Evolutionary conservation across 495 filamentous ascomycete species (phyloP).

Genomic region (Talaromyces stipitatus): DNA sequence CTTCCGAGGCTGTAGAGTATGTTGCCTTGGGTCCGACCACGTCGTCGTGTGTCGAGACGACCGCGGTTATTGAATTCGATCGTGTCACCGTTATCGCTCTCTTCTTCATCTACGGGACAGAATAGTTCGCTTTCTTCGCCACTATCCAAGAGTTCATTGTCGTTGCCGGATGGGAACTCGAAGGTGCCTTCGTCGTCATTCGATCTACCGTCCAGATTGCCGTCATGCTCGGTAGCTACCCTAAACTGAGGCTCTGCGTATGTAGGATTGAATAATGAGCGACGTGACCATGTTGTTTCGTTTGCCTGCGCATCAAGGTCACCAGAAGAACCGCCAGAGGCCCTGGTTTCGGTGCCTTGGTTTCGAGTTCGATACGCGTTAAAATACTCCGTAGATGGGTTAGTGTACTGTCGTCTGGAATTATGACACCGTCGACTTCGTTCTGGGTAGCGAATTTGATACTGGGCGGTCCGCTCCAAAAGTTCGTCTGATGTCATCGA

Average conservation of each 20-base stretch:
- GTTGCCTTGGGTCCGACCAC: constrained; percentile 14
- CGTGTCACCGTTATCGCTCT: constrained; percentile 29
- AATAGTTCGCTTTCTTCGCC: constrained; percentile 28
- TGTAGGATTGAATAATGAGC: constrained; percentile 5
- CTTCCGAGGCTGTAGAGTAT: constrained; percentile 12
- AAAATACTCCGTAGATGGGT: constrained; percentile 36
- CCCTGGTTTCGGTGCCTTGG: constrained; percentile 20
- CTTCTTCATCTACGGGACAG: constrained; percentile 46
- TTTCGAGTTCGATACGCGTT: constrained; percentile 28
- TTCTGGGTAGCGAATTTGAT: constrained; percentile 61
- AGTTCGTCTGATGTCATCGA: constrained; percentile 76
- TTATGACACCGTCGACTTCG: constrained; percentile 19
- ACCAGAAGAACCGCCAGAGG: constrained; percentile 11
- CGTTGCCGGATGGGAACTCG: constrained; percentile 12
- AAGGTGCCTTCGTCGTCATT: constrained; percentile 14
- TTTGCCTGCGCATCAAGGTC: constrained; percentile 1
- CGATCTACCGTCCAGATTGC: constrained; percentile 34
- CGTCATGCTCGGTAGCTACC: constrained; percentile 44
- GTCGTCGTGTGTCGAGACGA: constrained; percentile 22
- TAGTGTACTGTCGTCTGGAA: constrained; percentile 20
- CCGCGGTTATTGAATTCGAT: constrained; percentile 17
- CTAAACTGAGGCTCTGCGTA: constrained; percentile 33
- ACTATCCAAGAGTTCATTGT: constrained; percentile 17
- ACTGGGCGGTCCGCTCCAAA: constrained; percentile 61
- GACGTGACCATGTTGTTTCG: not conserved